Base-by-base conservation (phyloP, 2,329 filamentous ascomycete species). In the Tolypocladium cylindrosporum region DNA sequence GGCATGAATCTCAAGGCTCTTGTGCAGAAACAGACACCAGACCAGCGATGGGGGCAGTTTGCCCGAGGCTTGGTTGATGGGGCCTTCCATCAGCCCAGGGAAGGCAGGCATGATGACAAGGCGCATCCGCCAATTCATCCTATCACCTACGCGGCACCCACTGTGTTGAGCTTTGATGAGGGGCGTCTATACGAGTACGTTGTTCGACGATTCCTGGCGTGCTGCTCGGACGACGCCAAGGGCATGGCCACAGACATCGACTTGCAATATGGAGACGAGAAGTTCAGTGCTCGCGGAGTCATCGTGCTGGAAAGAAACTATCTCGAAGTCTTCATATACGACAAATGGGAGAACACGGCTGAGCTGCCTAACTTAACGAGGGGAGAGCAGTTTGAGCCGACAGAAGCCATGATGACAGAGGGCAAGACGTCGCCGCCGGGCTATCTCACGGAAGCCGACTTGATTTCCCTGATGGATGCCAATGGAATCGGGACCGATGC, bases 401-500 rank as follows among this genome's bases (percentile, higher is more conserved):
- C 86, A 1, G 92, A 97, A 74, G 93, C 91, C 4, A 85, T 88
- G 65, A 91, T 99, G 74, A 86, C 84, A 1, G 91, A 97, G 65
- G 93, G 94, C n/a, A 89, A 95, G 72, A 99, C 94, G 0, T 83
- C 81, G 1, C 79, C 92, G 14, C 94, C 94, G 0, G 84, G 81
- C 27, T 97, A 96, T 69, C 79, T 99, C 37, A 97, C 94, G 0
- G 94, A 99, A 70, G 92, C 94, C 0, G 94, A 99, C 69, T 79
- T 99, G 34, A 96, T 99, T 68, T 89, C 88, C 3, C 81, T 99
- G 13, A 99, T 99, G 94, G 94, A 99, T 74, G 92, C 91, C 51
- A 99, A 99, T 69, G 94, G 94, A 2, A 99, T 99, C 62, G 94
- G 94, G 14, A 99, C 94, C 11, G 94, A 99, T 75, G 94, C 94